Conservation (phyloP, 2,329 filamentous ascomycete genomes). For the Diaporthe helianthi region DNA sequence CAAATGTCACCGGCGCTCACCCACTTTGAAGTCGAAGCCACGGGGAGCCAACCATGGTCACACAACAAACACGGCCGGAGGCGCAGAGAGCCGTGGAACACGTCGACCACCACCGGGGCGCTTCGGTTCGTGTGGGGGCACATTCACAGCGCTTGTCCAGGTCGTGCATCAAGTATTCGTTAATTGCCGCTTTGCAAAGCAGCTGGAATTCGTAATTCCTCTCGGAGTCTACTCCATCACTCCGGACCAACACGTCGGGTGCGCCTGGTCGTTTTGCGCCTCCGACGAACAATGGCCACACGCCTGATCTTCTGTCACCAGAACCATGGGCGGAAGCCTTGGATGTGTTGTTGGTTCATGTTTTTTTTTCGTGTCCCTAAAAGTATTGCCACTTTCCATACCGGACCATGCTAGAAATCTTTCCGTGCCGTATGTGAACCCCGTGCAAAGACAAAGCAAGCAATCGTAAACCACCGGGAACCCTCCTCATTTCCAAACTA, state of each 20-base stretch:
- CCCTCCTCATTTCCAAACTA: conserved; percentile 57
- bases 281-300: conserved; percentile 31
- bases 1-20: not conserved
- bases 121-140: not conserved
- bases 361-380: conserved; percentile 44
- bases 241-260: conserved; percentile 6
- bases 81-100: not conserved
- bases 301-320: conserved; percentile 29
- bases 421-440: conserved; percentile 46
- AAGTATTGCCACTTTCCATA: conserved; percentile 44
- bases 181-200: conserved; percentile 29
- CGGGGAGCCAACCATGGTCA: not conserved
- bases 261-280: conserved; percentile 15
- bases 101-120: not conserved
- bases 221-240: conserved; percentile 13
- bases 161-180: conserved; percentile 15
- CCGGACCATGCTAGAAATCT: conserved; percentile 44
- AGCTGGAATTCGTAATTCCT: conserved; percentile 12
- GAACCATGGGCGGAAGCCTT: conserved; percentile 27
- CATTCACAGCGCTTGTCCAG: conserved; percentile 3
- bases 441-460: conserved; percentile 45
- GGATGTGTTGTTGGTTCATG: conserved; percentile 39
- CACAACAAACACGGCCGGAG: not conserved
- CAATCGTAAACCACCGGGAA: conserved; percentile 38
- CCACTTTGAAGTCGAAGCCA: not conserved